These are phyloP conservation scores for Calonectria multiphialidica DNA, from an alignment of 2,329 filamentous ascomycete species.

Conservation along the genomic window DNA sequence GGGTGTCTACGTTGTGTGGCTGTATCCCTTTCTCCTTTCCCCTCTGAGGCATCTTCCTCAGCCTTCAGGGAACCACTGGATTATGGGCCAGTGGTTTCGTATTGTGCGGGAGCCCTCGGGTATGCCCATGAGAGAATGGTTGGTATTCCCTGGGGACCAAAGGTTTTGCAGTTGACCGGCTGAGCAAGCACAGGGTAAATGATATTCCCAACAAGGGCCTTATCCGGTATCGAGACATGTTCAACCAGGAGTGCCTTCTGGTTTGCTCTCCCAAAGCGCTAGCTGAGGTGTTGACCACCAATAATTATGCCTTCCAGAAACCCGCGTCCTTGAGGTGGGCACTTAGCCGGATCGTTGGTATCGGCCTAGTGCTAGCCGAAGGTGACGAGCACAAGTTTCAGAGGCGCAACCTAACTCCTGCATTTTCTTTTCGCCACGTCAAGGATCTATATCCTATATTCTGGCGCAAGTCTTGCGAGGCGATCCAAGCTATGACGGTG, in stretches of 20 bases:
- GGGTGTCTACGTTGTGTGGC: constrained; percentile 55
- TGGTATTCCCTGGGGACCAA: constrained; percentile 25
- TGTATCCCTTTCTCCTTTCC: constrained; percentile 64
- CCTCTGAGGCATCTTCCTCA: constrained; percentile 62
- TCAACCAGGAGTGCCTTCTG: constrained; percentile 74
- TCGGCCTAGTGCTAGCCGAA: constrained; percentile 83
- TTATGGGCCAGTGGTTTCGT: constrained; percentile 59
- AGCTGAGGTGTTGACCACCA: constrained; percentile 75
- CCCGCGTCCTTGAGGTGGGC: constrained; percentile 65
- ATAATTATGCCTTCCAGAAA: constrained; percentile 78
- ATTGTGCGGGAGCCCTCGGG: constrained; percentile 57
- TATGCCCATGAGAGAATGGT: constrained; percentile 63
- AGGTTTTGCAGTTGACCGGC: neutral
- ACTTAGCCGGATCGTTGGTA: constrained; percentile 74
- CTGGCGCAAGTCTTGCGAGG: constrained; percentile 81
- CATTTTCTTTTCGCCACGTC: constrained; percentile 86
- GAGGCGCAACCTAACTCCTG: constrained; percentile 84
- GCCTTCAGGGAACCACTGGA: constrained; percentile 57
- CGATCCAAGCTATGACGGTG: constrained; percentile 70
- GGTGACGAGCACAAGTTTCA: constrained; percentile 91
- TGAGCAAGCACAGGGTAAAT: constrained; percentile 60
- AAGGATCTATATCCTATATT: constrained; percentile 88
- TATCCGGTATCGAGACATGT: constrained; percentile 73
- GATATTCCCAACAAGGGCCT: constrained; percentile 76
- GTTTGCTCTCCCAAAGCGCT: constrained; percentile 73